phyloP scores from a whole-genome alignment of 805 yeast genomes.

The Yamadazyma kitorensis region DNA sequence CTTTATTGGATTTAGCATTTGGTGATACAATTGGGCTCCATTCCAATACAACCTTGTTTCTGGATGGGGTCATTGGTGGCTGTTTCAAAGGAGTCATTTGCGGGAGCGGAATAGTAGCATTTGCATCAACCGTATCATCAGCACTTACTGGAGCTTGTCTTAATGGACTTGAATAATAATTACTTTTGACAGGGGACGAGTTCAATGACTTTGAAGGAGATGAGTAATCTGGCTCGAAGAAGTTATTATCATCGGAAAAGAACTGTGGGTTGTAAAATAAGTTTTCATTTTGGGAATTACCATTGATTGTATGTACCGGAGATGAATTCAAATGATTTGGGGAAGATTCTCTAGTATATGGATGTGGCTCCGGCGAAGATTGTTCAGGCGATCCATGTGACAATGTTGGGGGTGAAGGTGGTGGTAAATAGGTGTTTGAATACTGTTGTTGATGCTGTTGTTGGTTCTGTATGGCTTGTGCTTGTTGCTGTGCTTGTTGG shows the following conservation, averaged over 20 bases:
- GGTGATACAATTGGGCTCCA: conserved; percentile 48
- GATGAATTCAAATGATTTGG: conserved; percentile 21
- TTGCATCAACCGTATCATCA: conserved; percentile 33
- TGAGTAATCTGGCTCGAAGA: conserved; percentile 16
- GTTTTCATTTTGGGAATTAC: conserved; percentile 7
- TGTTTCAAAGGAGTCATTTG: conserved; percentile 38
- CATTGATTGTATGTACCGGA: conserved; percentile 24
- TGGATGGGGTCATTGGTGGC: conserved; percentile 34
- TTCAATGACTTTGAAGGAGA: conserved; percentile 24
- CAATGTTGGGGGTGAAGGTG: conserved; percentile 34
- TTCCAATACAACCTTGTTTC: conserved; percentile 31
- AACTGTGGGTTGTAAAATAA: conserved; percentile 39
- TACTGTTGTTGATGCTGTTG: conserved; percentile 2
- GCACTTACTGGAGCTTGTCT: conserved; percentile 23
- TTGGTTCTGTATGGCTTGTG: background rate
- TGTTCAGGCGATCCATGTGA: conserved; percentile 36
- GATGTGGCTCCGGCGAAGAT: conserved; percentile 34
- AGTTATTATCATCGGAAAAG: conserved; percentile 29
- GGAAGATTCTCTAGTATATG: conserved; percentile 24
- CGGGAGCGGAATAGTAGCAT: conserved; percentile 38
- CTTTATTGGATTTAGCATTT: conserved; percentile 19
- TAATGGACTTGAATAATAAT: conserved; percentile 14
- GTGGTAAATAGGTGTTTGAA: conserved; percentile 24
- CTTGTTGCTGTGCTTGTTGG: conserved; percentile 11
- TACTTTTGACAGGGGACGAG: conserved; percentile 32